These are phyloP conservation scores for Nigrograna mackinnonii DNA, from an alignment of 2,329 filamentous ascomycete genomes.

Conservation along the genomic window DNA sequence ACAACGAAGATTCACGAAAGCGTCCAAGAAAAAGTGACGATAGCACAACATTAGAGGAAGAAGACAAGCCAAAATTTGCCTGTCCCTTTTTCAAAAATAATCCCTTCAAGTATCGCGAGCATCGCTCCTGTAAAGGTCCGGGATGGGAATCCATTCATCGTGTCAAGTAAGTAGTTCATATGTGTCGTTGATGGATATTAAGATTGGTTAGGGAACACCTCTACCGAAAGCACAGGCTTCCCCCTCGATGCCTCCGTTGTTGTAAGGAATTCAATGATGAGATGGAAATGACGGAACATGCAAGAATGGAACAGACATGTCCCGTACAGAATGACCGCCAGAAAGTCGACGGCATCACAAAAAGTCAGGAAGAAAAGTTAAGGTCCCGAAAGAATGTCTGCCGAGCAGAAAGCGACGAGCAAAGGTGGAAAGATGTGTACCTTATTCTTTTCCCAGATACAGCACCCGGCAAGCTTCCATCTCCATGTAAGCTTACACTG, in stretches of 20 bases:
- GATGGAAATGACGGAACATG: conserved; percentile 23
- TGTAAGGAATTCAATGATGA: conserved; percentile 39
- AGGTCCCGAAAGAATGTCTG: not conserved
- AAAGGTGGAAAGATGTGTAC: conserved; percentile 46
- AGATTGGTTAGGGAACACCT: conserved; percentile 43
- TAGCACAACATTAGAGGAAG: not conserved
- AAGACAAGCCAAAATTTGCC: conserved; percentile 31
- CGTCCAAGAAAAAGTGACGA: not conserved
- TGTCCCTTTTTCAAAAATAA: conserved; percentile 49
- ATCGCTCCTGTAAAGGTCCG: conserved; percentile 41
- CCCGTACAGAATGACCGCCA: not conserved
- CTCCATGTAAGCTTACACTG: conserved; percentile 42
- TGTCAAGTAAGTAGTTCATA: conserved; percentile 33
- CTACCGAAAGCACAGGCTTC: conserved; percentile 42
- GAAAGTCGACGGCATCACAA: not conserved
- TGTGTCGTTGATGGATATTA: not conserved
- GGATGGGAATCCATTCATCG: conserved; percentile 45
- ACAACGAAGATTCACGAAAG: not conserved
- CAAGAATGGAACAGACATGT: not conserved
- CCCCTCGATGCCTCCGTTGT: conserved; percentile 43
- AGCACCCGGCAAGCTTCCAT: conserved; percentile 29
- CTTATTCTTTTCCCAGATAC: conserved; percentile 41
- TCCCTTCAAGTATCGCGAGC: conserved; percentile 36
- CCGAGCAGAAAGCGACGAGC: conserved; percentile 24
- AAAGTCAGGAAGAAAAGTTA: not conserved